Evolutionary conservation across 2,329 filamentous ascomycete species (phyloP), one percentile per base, ranked within the genome.

Genomic region (Juglanconis sp.): DNA sequence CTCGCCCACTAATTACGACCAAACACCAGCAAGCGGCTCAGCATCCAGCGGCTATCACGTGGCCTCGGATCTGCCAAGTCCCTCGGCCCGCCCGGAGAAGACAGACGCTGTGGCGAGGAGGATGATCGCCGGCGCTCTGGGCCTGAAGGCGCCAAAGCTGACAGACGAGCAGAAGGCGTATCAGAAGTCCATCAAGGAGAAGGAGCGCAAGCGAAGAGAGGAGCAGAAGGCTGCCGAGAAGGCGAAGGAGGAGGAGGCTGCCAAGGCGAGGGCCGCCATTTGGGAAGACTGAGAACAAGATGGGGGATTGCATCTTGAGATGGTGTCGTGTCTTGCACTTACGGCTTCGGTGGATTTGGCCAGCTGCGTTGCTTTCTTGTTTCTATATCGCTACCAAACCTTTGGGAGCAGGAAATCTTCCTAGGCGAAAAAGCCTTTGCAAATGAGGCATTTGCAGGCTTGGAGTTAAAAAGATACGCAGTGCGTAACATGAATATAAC

Each of bases 91-190:
- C 44, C 94, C 92, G 0, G 93, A 96, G 76, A 99, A 96, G 80
- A 96, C 93, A 64, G 96, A 96, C 63, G 91, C 92, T 0, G 92
- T 96, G 44, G 95, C 95, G 5, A 85, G 90, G 63, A 82, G 95
- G 61, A 82, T 99, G 84, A 98, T 99, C 72, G 92, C 92, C 0
- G 90, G 90, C 3, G 92, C 91, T 0, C 77, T 98, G 65, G 95
- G 95, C 1, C 84, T 97, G 57, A 86, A 87, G 69, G 86, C 88
- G 38, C 91, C 92, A 36, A 89, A 86, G 77, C 84, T 88, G 73
- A 97, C 92, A 1, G 92, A 96, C 64, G 93, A 97, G 76, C 90
- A 96, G 80, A 84, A 82, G 67, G 90, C 91, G 57, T 98, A 95
- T 72, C 93, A 98, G 69, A 85, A 82, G 66, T 88, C 90, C 1